A percentile compares a stretch with the other conserved stretches of the same genome.
phyloP scores from a whole-genome alignment of 257 asterid species.

The Plantago elongata region DNA sequence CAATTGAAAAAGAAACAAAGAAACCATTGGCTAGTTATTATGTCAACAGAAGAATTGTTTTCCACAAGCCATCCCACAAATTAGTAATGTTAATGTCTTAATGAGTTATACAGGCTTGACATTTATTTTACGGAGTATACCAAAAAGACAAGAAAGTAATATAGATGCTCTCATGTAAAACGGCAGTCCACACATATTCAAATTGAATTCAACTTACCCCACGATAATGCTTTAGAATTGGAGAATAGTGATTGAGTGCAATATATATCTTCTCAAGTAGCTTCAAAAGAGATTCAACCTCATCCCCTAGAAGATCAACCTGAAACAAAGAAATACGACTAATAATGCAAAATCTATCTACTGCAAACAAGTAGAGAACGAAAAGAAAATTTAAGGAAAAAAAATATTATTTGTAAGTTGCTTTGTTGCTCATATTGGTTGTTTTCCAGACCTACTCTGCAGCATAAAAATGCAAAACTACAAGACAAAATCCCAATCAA shows the following conservation, averaged over 20 bases:
- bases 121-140: too few relatives aligned
- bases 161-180: too few relatives aligned
- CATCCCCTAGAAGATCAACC: slow-evolving; percentile 97
- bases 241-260: slow-evolving; percentile 82
- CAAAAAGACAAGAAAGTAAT: too few relatives aligned
- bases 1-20: slow-evolving; percentile 4
- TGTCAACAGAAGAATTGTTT: too few relatives aligned
- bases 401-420: neutral
- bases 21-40: neutral
- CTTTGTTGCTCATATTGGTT: neutral
- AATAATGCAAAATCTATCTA: slow-evolving; percentile 8
- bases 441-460: too few relatives aligned
- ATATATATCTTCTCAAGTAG: slow-evolving; percentile 75
- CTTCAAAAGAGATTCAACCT: slow-evolving; percentile 68
- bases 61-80: too few relatives aligned
- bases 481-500: too few relatives aligned
- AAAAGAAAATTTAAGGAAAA: neutral
- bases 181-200: neutral
- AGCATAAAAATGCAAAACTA: too few relatives aligned
- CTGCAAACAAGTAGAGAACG: slow-evolving; percentile 2
- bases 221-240: slow-evolving; percentile 81
- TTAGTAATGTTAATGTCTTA: too few relatives aligned
- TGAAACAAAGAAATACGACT: slow-evolving; percentile 29
- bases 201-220: slow-evolving; percentile 54
- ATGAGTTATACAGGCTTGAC: too few relatives aligned